Evolutionary conservation across 139 green algal genomes (phyloP).

Genomic region (Chlorella sp.): DNA sequence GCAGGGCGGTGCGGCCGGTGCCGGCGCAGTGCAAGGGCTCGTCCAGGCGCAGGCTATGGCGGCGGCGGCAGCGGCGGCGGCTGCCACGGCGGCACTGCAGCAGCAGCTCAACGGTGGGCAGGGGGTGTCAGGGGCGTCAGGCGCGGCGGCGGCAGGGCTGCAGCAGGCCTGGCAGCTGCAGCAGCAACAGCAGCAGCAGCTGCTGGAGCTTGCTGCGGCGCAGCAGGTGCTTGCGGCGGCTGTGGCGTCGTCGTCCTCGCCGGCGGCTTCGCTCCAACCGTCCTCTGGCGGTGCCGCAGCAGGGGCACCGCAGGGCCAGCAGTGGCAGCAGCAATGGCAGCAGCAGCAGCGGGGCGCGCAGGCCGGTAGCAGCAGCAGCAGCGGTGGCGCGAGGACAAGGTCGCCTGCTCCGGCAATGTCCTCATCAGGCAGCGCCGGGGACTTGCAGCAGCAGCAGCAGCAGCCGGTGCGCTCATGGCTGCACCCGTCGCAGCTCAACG

Average conservation of each 20-base stretch:
- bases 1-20: too few relatives aligned
- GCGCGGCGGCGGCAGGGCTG: neutral
- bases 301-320: neutral
- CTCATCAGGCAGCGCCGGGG: neutral
- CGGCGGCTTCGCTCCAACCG: too few relatives aligned
- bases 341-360: neutral
- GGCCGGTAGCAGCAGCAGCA: neutral
- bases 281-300: too few relatives aligned
- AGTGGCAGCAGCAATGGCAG: neutral
- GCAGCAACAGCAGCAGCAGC: neutral
- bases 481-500: constrained; percentile 26
- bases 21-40: too few relatives aligned
- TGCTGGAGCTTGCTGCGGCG: too few relatives aligned
- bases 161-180: constrained; percentile 3
- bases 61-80: neutral
- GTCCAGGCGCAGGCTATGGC: too few relatives aligned
- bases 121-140: neutral
- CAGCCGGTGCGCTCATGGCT: neutral
- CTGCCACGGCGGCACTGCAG: neutral
- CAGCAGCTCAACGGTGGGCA: neutral
- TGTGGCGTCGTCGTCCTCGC: too few relatives aligned
- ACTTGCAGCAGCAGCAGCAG: neutral
- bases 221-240: too few relatives aligned
- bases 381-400: neutral
- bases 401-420: neutral